Evolutionary conservation across 352 stramenopile species (phyloP).

Genomic region (Globisporangium alternatum): DNA sequence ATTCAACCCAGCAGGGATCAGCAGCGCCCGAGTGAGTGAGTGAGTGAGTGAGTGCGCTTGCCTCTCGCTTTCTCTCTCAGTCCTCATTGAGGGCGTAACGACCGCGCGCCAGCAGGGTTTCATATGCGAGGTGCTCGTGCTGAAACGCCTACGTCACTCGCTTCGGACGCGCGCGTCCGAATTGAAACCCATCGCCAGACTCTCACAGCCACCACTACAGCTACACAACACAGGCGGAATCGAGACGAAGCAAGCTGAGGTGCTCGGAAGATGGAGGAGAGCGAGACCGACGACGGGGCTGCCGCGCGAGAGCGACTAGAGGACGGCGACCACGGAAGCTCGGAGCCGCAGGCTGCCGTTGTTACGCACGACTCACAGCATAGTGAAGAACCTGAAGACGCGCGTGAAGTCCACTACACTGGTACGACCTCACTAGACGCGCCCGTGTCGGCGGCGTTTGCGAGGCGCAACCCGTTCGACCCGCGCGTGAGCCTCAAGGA

Average conservation of each 20-base stretch:
- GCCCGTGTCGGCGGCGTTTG: not conserved
- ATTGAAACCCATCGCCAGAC: too few species aligned
- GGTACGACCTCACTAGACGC: not conserved
- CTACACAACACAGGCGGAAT: too few species aligned
- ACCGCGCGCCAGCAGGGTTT: not conserved
- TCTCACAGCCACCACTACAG: too few species aligned
- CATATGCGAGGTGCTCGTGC: not conserved
- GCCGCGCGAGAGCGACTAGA: not conserved
- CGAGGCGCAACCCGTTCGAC: conserved; percentile 42
- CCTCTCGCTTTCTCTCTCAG: too few species aligned
- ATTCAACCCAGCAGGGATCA: too few species aligned
- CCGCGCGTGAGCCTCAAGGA: conserved; percentile 29
- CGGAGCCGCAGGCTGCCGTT: not conserved
- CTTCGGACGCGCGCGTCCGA: too few species aligned
- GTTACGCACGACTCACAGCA: not conserved
- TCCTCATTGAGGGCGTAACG: too few species aligned
- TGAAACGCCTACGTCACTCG: too few species aligned
- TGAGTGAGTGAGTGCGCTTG: too few species aligned
- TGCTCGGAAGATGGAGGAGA: not conserved
- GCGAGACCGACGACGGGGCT: not conserved
- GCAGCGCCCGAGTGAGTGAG: too few species aligned
- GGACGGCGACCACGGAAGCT: not conserved
- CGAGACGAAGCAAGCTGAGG: too few species aligned
- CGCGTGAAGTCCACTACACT: not conserved
- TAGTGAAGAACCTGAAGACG: not conserved